Conservation (phyloP, 2,329 filamentous ascomycete species). For the Cercospora zeina region DNA sequence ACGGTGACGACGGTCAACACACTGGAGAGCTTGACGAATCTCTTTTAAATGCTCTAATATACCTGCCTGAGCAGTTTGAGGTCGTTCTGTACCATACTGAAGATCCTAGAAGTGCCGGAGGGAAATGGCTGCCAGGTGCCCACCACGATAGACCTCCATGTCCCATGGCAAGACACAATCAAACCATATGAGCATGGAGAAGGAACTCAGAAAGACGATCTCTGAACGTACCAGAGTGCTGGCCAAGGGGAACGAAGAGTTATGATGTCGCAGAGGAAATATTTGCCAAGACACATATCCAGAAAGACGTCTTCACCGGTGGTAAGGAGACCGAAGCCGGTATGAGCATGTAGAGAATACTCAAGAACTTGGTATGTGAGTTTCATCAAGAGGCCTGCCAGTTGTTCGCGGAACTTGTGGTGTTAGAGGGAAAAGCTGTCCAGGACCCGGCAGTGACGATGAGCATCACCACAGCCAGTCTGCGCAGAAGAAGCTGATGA, state of each 20-base stretch:
- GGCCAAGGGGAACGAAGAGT: not conserved
- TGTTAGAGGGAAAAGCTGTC: not conserved
- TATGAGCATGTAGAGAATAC: not conserved
- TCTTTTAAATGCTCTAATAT: not conserved
- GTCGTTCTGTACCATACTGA: not conserved
- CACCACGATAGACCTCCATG: not conserved
- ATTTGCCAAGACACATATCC: not conserved
- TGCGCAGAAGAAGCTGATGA: not conserved
- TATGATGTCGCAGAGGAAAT: not conserved
- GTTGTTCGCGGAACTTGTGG: not conserved
- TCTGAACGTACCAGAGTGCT: not conserved
- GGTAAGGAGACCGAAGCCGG: not conserved
- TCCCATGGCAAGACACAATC: not conserved
- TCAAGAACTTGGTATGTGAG: not conserved
- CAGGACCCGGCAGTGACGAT: not conserved
- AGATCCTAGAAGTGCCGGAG: too few species aligned
- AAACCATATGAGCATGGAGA: not conserved
- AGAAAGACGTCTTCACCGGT: not conserved
- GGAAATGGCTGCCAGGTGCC: not conserved
- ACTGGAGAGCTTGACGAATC: not conserved
- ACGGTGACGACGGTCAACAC: not conserved
- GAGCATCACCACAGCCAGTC: not conserved
- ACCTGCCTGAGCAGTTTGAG: not conserved
- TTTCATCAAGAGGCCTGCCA: not conserved
- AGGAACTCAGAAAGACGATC: not conserved